phyloP scores from a whole-genome alignment of 2,329 filamentous ascomycete species.

The Myrmaecium sp. region DNA sequence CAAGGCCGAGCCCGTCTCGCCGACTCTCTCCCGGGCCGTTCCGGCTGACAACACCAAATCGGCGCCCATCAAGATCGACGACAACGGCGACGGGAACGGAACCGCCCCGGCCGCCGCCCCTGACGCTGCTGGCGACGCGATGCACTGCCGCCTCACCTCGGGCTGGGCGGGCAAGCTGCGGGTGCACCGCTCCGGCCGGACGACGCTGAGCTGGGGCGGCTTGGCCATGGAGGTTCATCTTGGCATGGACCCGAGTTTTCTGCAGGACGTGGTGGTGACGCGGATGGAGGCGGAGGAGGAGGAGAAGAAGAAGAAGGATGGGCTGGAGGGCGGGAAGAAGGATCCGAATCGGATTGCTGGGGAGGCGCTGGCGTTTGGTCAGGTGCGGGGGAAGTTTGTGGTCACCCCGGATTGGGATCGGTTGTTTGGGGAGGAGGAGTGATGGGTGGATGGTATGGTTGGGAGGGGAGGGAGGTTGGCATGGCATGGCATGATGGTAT shows the following conservation, averaged over 20 bases:
- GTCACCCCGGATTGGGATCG: slow-evolving; percentile 43
- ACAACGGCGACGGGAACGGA: slow-evolving; percentile 11
- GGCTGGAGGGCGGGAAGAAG: slow-evolving; percentile 11
- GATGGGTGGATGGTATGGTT: too few species aligned
- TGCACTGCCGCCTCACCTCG: slow-evolving; percentile 25
- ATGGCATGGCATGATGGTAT: too few species aligned
- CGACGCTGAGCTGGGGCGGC: slow-evolving; percentile 46
- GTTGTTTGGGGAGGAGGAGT: slow-evolving; percentile 27
- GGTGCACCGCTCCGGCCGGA: slow-evolving; percentile 43
- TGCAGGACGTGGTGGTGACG: slow-evolving; percentile 40
- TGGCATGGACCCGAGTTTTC: slow-evolving; percentile 38
- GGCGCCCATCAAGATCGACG: slow-evolving; percentile 15
- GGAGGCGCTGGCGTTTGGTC: slow-evolving; percentile 39
- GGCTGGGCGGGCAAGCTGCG: slow-evolving; percentile 44
- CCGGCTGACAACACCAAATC: slow-evolving; percentile 6
- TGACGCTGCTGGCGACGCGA: slow-evolving; percentile 1
- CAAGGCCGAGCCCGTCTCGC: slow-evolving; percentile 7
- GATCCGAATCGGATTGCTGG: slow-evolving; percentile 19
- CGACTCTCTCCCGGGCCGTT: slow-evolving; percentile 1
- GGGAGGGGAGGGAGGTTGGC: too few species aligned
- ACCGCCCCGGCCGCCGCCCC: slow-evolving; percentile 6
- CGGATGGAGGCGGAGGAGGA: slow-evolving; percentile 15
- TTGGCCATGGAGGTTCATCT: slow-evolving; percentile 40
- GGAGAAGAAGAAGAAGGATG: slow-evolving; percentile 6
- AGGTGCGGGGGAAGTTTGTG: slow-evolving; percentile 48